These are phyloP conservation scores for Mucor mucedo DNA, from an alignment of 371 early-diverging fungal species.

Conservation along the genomic window DNA sequence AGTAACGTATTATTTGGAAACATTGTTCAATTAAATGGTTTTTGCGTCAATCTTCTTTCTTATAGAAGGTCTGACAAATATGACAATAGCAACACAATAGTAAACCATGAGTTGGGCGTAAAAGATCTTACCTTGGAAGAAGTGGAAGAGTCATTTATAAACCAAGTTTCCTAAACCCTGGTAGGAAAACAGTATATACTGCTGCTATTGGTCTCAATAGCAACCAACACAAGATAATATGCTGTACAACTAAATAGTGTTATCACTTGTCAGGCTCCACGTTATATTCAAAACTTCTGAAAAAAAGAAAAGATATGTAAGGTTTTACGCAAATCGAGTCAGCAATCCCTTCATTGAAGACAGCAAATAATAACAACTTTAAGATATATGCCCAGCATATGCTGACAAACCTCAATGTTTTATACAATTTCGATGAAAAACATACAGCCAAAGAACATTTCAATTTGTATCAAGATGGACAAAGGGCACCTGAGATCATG, in stretches of 20 bases:
- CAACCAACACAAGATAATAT: not conserved
- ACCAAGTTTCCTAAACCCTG: conserved; percentile 5
- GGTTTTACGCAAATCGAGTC: conserved; percentile 4
- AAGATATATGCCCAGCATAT: not conserved
- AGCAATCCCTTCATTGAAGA: not conserved
- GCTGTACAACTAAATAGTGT: conserved; percentile 7
- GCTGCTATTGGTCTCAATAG: not conserved
- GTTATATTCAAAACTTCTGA: not conserved
- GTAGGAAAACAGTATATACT: conserved; percentile 5
- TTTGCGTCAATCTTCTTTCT: conserved; percentile 6
- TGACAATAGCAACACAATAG: no score
- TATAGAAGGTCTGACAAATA: not conserved
- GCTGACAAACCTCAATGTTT: not conserved
- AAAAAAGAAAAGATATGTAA: not conserved
- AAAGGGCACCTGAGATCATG: not conserved
- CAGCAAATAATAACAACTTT: not conserved
- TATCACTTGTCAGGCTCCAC: conserved; percentile 8
- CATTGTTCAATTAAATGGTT: not conserved
- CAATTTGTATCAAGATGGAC: conserved; percentile 4
- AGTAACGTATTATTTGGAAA: conserved; percentile 7
- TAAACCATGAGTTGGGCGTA: not conserved
- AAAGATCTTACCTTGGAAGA: conserved; percentile 5
- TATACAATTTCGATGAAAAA: not conserved
- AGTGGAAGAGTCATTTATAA: not conserved
- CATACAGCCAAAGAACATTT: conserved; percentile 7